A percentile compares a stretch with the other conserved stretches of the same genome.
These are phyloP conservation scores for Neotropicomus parvogracilis DNA, from an alignment of 1,284 basidiomycete species.

Conservation along the genomic window DNA sequence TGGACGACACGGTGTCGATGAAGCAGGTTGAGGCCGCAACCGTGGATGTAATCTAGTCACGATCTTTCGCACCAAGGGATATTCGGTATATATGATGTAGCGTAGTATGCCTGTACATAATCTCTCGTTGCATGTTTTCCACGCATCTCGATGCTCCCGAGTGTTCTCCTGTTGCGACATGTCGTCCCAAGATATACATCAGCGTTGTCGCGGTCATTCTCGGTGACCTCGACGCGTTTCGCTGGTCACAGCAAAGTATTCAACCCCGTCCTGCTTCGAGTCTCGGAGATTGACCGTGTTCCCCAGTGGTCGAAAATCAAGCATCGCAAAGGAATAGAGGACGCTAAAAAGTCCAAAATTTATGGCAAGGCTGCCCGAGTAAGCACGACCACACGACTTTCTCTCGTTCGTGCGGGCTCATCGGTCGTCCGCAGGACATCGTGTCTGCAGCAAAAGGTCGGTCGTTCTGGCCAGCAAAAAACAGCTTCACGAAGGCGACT, in stretches of 20 bases:
- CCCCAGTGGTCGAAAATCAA: conserved; percentile 87
- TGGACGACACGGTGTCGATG: conserved; percentile 7
- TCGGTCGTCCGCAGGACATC: conserved; percentile 56
- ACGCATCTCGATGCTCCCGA: conserved; percentile 6
- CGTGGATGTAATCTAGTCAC: background rate
- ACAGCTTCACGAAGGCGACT: background rate
- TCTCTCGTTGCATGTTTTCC: background rate
- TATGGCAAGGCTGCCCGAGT: conserved; percentile 62
- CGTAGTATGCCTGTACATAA: background rate
- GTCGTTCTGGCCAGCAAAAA: conserved; percentile 17
- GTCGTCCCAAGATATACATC: background rate
- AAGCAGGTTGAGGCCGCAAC: conserved; percentile 13
- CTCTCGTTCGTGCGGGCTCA: background rate
- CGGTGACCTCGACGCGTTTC: conserved; percentile 32
- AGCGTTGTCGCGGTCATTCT: conserved; percentile 35
- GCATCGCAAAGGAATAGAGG: conserved; percentile 72
- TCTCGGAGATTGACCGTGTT: conserved; percentile 6
- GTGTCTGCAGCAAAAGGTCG: conserved; percentile 62
- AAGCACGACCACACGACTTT: conserved; percentile 23
- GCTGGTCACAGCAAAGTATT: conserved; percentile 69
- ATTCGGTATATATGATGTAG: background rate
- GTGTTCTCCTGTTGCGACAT: conserved; percentile 6
- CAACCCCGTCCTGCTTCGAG: background rate
- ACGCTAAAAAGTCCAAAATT: conserved; percentile 59
- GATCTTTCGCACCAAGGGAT: too few species aligned